Conservation (phyloP, 441 rosid genomes). For the Macaranga tanarius region DNA sequence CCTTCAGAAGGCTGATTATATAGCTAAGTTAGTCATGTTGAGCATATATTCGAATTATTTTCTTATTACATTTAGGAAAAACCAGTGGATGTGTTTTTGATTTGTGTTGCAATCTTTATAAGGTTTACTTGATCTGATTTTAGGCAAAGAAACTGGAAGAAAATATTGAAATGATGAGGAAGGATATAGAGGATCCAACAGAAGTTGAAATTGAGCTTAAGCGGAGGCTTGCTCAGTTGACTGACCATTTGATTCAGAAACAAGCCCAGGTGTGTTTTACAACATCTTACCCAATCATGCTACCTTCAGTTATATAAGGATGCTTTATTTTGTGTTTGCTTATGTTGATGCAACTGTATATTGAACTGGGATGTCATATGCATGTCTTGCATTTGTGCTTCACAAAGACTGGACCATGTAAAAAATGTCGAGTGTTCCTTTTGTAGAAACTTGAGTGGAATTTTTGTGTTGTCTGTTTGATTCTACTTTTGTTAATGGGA, state of each 20-base stretch:
- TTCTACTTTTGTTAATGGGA: too few relatives aligned
- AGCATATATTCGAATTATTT: neutral
- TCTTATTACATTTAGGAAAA: neutral
- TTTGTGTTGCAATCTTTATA: conserved; percentile 8
- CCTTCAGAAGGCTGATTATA: too few relatives aligned
- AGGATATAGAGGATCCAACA: conserved; percentile 84
- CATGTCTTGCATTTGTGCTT: neutral
- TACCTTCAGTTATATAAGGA: too few relatives aligned
- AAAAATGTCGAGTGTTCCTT: neutral
- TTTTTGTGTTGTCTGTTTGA: too few relatives aligned
- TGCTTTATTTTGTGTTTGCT: neutral
- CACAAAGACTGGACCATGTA: neutral
- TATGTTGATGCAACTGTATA: neutral
- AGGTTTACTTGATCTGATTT: conserved; percentile 20
- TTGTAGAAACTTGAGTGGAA: too few relatives aligned
- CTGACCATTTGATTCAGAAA: conserved; percentile 96
- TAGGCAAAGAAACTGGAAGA: conserved; percentile 67
- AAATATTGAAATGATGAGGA: conserved; percentile 64
- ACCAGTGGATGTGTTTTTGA: neutral
- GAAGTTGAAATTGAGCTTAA: conserved; percentile 86
- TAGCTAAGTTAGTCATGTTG: neutral
- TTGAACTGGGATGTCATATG: neutral
- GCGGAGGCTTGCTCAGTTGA: conserved; percentile 80
- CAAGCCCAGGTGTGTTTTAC: conserved; percentile 75
- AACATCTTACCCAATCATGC: conserved; percentile 13